phyloP scores from a whole-genome alignment of 371 early-diverging fungal genomes.

The Cokeromyces recurvatus region DNA sequence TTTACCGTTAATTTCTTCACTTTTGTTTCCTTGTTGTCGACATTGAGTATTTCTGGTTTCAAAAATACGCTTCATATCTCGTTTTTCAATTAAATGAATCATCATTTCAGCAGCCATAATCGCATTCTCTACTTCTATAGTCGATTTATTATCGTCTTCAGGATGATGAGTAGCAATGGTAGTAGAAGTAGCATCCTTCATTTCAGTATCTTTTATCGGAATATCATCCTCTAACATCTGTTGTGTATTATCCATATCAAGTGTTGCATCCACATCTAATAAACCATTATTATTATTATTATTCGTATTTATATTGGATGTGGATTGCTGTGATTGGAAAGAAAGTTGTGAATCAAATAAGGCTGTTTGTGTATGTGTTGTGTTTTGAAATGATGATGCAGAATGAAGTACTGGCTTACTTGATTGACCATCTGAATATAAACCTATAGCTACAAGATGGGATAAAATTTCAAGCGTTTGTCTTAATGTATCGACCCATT shows the following conservation, averaged over 20 bases:
- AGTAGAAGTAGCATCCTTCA: background rate
- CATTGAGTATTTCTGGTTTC: slow-evolving; percentile 25
- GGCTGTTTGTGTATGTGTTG: slow-evolving; percentile 15
- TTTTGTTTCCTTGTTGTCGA: background rate
- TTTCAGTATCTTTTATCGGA: background rate
- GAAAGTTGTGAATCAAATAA: slow-evolving; percentile 21
- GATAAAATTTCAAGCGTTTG: slow-evolving; percentile 23
- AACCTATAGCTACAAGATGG: slow-evolving; percentile 25
- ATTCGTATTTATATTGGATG: too few species aligned
- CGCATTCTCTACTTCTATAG: slow-evolving; percentile 19
- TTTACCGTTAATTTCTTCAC: background rate
- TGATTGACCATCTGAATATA: slow-evolving; percentile 17
- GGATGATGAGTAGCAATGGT: slow-evolving; percentile 1
- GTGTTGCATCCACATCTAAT: slow-evolving; percentile 33
- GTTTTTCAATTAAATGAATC: slow-evolving; percentile 36
- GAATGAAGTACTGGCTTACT: background rate
- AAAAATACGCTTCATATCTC: slow-evolving; percentile 32
- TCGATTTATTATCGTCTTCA: background rate
- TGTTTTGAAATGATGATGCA: slow-evolving; percentile 12
- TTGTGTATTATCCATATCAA: slow-evolving; percentile 31
- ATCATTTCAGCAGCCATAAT: slow-evolving; percentile 31
- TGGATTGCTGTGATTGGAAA: slow-evolving; percentile 23
- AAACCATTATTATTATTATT: too few species aligned
- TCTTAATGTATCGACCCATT: slow-evolving; percentile 22
- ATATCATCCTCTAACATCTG: slow-evolving; percentile 20